Percentiles rank a stretch among this genome's conserved stretches.
Evolutionary conservation across 257 asterid species (phyloP).

Genomic region (Vinca minor): DNA sequence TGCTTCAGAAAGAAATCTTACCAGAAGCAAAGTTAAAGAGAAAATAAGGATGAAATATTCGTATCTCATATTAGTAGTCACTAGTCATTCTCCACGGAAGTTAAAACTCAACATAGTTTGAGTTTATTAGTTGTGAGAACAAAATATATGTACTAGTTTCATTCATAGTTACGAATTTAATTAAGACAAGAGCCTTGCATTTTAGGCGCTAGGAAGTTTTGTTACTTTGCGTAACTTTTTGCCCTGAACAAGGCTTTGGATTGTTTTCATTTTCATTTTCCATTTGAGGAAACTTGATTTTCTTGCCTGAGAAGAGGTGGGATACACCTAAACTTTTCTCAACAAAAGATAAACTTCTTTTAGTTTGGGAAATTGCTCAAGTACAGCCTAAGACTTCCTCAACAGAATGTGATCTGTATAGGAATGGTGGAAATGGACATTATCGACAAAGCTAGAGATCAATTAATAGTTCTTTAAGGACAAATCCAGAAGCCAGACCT

Average conservation of each 20-base stretch:
- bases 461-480: slow-evolving; percentile 10
- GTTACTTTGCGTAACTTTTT: neutral
- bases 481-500: slow-evolving; percentile 37
- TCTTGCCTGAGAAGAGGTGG: too few relatives aligned
- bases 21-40: neutral
- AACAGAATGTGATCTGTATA: neutral
- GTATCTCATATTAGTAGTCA: neutral
- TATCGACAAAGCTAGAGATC: neutral
- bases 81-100: neutral
- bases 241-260: neutral
- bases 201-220: neutral
- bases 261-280: neutral
- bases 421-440: neutral
- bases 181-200: neutral
- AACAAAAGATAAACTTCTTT: too few relatives aligned
- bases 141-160: neutral
- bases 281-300: too few relatives aligned
- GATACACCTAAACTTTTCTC: too few relatives aligned
- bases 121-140: neutral
- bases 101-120: neutral
- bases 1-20: slow-evolving; percentile 1
- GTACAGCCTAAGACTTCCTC: neutral
- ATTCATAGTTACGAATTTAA: neutral
- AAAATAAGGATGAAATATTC: neutral
- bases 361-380: too few relatives aligned